Evolutionary conservation across 192 early-diverging fungal genomes (phyloP), one percentile per base, ranked within the genome.

Genomic region (Backusella australiensis): DNA sequence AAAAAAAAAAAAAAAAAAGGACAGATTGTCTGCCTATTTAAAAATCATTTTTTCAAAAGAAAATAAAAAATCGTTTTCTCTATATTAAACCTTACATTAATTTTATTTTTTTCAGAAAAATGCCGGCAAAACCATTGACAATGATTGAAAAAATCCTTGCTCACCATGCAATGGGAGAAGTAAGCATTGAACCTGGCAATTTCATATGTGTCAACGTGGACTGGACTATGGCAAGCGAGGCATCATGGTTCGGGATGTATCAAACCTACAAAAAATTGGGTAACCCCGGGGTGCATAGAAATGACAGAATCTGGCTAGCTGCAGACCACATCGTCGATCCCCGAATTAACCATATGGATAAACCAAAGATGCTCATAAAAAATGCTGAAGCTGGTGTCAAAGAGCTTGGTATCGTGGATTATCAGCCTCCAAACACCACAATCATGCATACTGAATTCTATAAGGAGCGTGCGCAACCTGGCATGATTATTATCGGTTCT

Each of bases 361-460:
- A 93, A 81, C 92, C 92, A 69, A 75, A 85, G 63, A 90, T 86
- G 76, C 84, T 94, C 34, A 89, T 93, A 67, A 82, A 86, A 42
- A 89, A 91, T 15, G 89, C 91, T 2, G 90, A 87, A 74, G 80
- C 77, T 65, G 90, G 91, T 73, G 91, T 90, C 67, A 87, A 93
- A 71, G 93, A 94, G 85, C 89, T 87, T 3, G 88, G 89, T 67
- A 75, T 94, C 68, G 86, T 90, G 19, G 93, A 94, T 75, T 92
- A 89, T 74, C 88, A 94, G 73, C 86, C 86, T 56, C 90, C 93
- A 77, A 94, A 94, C 85, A 89, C 90, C 78, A 91, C 93, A 3
- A 94, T 94, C 77, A 85, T 94, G 46, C 93, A 94, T 83, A 94
- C 93, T 8, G 93, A 94, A 86, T 94, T 94, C 83, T 94, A 93